These are phyloP conservation scores for Trichophyton mentagrophytes DNA, from an alignment of 2,329 filamentous ascomycete species.

Conservation along the genomic window DNA sequence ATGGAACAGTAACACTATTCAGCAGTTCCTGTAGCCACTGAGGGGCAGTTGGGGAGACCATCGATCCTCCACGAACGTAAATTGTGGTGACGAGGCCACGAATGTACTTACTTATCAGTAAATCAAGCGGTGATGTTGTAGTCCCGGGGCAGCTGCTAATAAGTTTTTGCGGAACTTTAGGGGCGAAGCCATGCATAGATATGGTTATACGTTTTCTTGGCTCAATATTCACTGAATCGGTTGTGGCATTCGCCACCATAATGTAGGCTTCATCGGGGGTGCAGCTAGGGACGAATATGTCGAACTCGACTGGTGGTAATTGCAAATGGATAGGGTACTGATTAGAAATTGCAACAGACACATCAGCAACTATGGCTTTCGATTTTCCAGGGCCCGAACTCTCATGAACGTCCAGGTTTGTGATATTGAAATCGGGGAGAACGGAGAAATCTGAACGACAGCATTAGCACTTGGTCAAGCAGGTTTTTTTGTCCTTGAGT, in stretches of 20 bases:
- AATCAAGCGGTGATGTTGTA: slow-evolving; percentile 69
- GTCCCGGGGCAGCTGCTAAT: slow-evolving; percentile 63
- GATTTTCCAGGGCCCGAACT: slow-evolving; percentile 41
- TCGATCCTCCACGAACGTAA: slow-evolving; percentile 66
- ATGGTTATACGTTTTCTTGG: slow-evolving; percentile 56
- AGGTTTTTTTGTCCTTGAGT: background rate
- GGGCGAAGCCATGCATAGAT: slow-evolving; percentile 58
- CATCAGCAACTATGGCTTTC: slow-evolving; percentile 66
- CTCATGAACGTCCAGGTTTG: slow-evolving; percentile 67
- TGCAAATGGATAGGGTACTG: slow-evolving; percentile 64
- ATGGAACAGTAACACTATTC: slow-evolving; percentile 65
- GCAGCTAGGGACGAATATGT: slow-evolving; percentile 76
- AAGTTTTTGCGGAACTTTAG: slow-evolving; percentile 59
- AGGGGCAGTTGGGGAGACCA: slow-evolving; percentile 55
- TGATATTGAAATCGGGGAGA: slow-evolving; percentile 72
- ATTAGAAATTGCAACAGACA: slow-evolving; percentile 60
- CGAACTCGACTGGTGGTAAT: slow-evolving; percentile 69
- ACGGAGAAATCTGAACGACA: slow-evolving; percentile 48
- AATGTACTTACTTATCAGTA: slow-evolving; percentile 68
- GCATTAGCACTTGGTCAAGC: background rate
- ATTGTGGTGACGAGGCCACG: slow-evolving; percentile 65
- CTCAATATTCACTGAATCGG: slow-evolving; percentile 51
- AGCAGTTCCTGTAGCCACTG: slow-evolving; percentile 72
- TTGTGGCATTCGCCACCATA: slow-evolving; percentile 62
- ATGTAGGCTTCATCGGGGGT: slow-evolving; percentile 58